Conservation (phyloP, 2,329 filamentous ascomycete genomes). For the Cladorrhinum sp. region DNA sequence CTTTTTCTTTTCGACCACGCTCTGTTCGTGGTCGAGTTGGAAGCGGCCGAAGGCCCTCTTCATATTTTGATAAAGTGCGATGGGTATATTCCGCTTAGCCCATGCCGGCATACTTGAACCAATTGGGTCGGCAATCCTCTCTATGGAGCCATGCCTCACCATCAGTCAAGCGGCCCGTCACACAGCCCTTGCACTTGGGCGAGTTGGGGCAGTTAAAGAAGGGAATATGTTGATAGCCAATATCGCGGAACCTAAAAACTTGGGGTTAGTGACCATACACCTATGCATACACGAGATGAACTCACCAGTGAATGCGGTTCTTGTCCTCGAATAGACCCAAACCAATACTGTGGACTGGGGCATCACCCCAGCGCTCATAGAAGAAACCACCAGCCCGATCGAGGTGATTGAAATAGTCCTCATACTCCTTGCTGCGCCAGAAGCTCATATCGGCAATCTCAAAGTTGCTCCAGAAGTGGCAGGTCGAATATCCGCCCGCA, state of each 20-base stretch:
- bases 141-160: conserved; percentile 80
- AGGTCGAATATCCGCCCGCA: conserved; percentile 93
- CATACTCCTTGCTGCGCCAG: conserved; percentile 85
- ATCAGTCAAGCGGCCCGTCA: conserved; percentile 83
- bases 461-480: conserved; percentile 99
- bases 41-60: not conserved
- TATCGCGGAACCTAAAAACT: conserved; percentile 84
- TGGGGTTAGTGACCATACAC: not conserved
- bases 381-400: conserved; percentile 96
- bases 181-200: conserved; percentile 85
- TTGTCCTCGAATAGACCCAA: conserved; percentile 88
- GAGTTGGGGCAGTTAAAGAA: conserved; percentile 99
- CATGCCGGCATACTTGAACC: conserved; percentile 93
- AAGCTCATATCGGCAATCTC: conserved; percentile 93
- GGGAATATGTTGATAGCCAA: conserved; percentile 96
- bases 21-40: too few relatives aligned
- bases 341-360: conserved; percentile 92
- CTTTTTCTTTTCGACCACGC: too few relatives aligned
- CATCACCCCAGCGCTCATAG: conserved; percentile 98
- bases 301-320: conserved; percentile 88
- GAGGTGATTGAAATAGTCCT: conserved; percentile 94
- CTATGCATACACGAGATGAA: conserved; percentile 15
- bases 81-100: conserved; percentile 45
- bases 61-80: not conserved
- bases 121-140: conserved; percentile 92